Evolutionary conservation across 306 rosid species (phyloP).

Genomic region (Inga oerstediana): DNA sequence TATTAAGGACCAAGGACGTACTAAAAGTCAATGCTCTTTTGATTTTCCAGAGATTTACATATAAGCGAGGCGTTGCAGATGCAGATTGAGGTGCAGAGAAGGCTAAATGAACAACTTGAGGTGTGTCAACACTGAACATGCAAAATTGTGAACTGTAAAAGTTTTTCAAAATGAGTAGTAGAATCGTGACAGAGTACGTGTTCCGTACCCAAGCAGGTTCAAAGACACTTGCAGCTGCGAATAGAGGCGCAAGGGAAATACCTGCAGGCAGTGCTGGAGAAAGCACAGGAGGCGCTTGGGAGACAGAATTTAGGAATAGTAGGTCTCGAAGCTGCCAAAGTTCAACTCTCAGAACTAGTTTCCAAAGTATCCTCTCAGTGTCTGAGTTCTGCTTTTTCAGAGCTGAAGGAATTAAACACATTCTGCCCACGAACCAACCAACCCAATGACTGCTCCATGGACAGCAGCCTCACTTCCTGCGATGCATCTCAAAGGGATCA

Average conservation of each 20-base stretch:
- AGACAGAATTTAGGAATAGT: constrained; percentile 74
- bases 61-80: constrained; percentile 86
- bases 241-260: constrained; percentile 97
- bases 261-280: constrained; percentile 87
- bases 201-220: constrained; percentile 62
- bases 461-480: constrained; percentile 79
- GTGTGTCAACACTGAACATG: constrained; percentile 40
- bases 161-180: neutral
- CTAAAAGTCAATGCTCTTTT: constrained; percentile 18
- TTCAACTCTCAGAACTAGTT: constrained; percentile 84
- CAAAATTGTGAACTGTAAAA: neutral
- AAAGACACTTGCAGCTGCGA: constrained; percentile 87
- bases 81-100: constrained; percentile 97
- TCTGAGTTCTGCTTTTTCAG: constrained; percentile 69
- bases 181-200: constrained; percentile 24
- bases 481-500: constrained; percentile 80
- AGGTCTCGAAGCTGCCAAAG: constrained; percentile 91
- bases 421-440: constrained; percentile 50
- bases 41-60: constrained; percentile 62
- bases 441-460: constrained; percentile 73
- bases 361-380: constrained; percentile 88
- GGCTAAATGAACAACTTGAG: constrained; percentile 96
- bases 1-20: too few species aligned
- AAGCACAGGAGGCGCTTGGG: constrained; percentile 94
- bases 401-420: constrained; percentile 60